Percentiles rank a stretch among this genome's conserved stretches.
Evolutionary conservation across 1,284 basidiomycete genomes (phyloP).

Genomic region (Tremellales sp.): DNA sequence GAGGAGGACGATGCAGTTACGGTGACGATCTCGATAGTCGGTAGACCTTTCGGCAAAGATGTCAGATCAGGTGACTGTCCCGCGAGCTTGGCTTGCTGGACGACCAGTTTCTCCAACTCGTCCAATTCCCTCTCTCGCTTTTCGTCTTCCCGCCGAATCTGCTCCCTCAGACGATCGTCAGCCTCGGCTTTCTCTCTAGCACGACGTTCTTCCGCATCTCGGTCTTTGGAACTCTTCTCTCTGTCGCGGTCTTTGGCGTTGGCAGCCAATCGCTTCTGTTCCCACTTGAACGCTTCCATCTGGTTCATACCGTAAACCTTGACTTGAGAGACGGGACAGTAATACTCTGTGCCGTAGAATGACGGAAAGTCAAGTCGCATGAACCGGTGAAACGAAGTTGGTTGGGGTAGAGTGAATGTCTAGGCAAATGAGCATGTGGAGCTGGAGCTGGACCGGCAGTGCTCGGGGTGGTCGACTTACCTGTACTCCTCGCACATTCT

Average conservation of each 20-base stretch:
- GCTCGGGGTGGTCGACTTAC: constrained; percentile 50
- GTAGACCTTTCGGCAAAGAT: background rate
- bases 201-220: constrained; percentile 18
- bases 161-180: constrained; percentile 25
- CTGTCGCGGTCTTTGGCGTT: constrained; percentile 21
- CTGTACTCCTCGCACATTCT: constrained; percentile 89
- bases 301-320: constrained; percentile 95
- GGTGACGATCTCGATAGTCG: background rate
- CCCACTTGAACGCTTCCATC: constrained; percentile 93
- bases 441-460: no score
- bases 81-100: constrained; percentile 26
- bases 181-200: constrained; percentile 33
- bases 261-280: constrained; percentile 50
- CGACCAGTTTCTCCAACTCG: constrained; percentile 35
- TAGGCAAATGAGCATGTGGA: no score
- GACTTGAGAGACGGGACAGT: constrained; percentile 88
- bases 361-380: constrained; percentile 92
- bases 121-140: constrained; percentile 35
- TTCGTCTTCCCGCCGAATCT: constrained; percentile 21
- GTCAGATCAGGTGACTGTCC: constrained; percentile 8
- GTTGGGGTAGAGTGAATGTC: constrained; percentile 57
- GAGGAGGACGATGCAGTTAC: background rate
- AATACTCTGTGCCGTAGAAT: constrained; percentile 92
- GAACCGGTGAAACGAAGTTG: constrained; percentile 83
- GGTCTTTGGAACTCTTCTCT: constrained; percentile 22